Percentiles rank a stretch among this genome's conserved stretches.
Evolutionary conservation across 2,329 filamentous ascomycete species (phyloP).

Genomic region (Epichloe festucae): DNA sequence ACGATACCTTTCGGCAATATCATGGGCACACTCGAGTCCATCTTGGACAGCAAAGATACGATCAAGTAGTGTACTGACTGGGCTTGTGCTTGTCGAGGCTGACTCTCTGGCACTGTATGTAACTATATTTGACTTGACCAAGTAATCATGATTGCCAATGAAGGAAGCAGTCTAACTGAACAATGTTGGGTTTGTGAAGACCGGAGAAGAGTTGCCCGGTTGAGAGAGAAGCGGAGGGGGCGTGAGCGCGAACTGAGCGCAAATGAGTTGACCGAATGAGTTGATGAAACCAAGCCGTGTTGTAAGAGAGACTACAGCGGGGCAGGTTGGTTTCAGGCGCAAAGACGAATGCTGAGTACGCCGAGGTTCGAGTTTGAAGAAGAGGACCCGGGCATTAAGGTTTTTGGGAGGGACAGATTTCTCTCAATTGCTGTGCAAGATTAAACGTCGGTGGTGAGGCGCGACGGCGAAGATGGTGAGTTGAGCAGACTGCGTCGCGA

Average conservation of each 20-base stretch:
- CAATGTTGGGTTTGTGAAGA: not conserved
- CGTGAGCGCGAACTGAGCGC: not conserved
- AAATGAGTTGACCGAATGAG: too few relatives aligned
- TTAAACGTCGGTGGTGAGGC: not conserved
- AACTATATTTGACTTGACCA: not conserved
- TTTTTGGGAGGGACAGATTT: not conserved
- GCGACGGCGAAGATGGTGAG: not conserved
- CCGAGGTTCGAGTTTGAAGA: too few relatives aligned
- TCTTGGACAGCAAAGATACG: constrained; percentile 7
- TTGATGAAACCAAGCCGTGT: too few relatives aligned
- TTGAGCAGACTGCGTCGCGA: not conserved
- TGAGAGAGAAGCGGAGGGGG: not conserved
- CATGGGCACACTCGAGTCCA: constrained; percentile 26
- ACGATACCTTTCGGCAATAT: constrained; percentile 46
- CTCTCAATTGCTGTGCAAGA: not conserved
- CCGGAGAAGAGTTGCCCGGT: not conserved
- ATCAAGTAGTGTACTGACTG: not conserved
- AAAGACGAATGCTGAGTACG: too few relatives aligned
- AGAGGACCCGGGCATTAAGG: not conserved
- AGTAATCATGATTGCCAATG: constrained; percentile 1
- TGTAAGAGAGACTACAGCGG: too few relatives aligned
- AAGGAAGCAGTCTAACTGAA: not conserved
- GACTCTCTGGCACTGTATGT: not conserved
- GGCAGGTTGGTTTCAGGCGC: too few relatives aligned
- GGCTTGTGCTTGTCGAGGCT: not conserved